A percentile compares a stretch with the other conserved stretches of the same genome.
These are phyloP conservation scores for Kluyveromyces marxianus DNA, from an alignment of 1,139 yeast species.

Conservation along the genomic window DNA sequence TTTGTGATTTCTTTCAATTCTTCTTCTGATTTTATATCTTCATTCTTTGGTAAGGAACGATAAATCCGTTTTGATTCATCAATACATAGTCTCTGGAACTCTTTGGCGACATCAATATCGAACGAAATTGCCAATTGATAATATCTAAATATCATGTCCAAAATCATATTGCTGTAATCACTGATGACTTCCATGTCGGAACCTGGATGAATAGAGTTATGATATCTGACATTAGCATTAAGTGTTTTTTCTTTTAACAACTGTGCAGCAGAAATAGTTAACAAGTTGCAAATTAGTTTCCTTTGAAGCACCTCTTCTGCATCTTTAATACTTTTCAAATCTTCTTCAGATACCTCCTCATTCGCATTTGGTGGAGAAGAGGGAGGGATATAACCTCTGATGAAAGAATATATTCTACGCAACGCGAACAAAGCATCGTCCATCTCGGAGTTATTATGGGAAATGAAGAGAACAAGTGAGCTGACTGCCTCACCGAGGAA, in stretches of 20 bases:
- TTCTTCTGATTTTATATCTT: slow-evolving; percentile 23
- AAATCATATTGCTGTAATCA: neutral
- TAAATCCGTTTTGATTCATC: slow-evolving; percentile 23
- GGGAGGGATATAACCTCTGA: slow-evolving; percentile 54
- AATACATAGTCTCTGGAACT: slow-evolving; percentile 32
- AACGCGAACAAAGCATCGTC: slow-evolving; percentile 39
- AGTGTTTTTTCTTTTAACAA: neutral
- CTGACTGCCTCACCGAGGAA: slow-evolving; percentile 61
- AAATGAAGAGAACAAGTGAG: slow-evolving; percentile 44
- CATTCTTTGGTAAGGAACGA: slow-evolving; percentile 23
- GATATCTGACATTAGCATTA: neutral
- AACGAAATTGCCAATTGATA: slow-evolving; percentile 48
- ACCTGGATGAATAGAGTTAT: neutral
- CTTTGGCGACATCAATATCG: slow-evolving; percentile 49
- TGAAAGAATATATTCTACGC: slow-evolving; percentile 56
- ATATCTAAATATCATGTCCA: neutral
- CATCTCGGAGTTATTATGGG: slow-evolving; percentile 33
- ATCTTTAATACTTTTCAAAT: slow-evolving; percentile 24
- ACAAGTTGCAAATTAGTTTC: neutral
- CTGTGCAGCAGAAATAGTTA: neutral
- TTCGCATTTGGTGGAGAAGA: slow-evolving; percentile 33
- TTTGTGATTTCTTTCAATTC: slow-evolving; percentile 28
- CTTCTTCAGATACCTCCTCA: slow-evolving; percentile 24
- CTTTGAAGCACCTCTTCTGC: neutral
- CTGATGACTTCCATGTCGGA: neutral